A percentile compares a stretch with the other conserved stretches of the same genome.
phyloP scores from a whole-genome alignment of 2,329 filamentous ascomycete genomes.

The Alternaria sp. region DNA sequence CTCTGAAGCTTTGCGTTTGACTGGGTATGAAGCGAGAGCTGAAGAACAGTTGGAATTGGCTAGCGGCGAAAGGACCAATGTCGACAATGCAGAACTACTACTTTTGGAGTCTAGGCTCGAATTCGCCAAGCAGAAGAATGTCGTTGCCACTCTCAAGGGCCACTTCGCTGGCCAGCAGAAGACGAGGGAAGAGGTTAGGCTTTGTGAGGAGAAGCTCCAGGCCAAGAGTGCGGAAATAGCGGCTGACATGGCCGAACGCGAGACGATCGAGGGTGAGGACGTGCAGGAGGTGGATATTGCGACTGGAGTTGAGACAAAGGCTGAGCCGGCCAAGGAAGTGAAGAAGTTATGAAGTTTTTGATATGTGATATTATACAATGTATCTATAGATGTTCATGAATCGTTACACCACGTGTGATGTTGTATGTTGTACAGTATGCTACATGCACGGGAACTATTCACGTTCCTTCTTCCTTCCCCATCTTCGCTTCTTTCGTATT shows the following conservation, averaged over 20 bases:
- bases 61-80: conserved; percentile 23
- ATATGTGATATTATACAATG: conserved; percentile 23
- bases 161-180: conserved; percentile 18
- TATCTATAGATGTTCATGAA: conserved; percentile 24
- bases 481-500: neutral
- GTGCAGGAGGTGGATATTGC: neutral
- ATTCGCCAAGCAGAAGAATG: conserved; percentile 22
- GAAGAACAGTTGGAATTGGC: conserved; percentile 22
- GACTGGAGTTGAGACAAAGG: neutral
- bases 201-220: conserved; percentile 19
- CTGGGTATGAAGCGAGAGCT: conserved; percentile 18
- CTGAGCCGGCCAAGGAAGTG: conserved; percentile 7
- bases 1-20: conserved; percentile 24
- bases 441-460: neutral
- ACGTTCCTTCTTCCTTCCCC: neutral
- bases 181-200: conserved; percentile 17
- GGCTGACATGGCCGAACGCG: conserved; percentile 6
- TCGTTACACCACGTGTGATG: conserved; percentile 15
- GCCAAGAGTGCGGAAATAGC: conserved; percentile 19
- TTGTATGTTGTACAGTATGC: conserved; percentile 10
- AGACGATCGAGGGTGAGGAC: neutral
- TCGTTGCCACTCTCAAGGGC: conserved; percentile 15
- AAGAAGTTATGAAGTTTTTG: conserved; percentile 14
- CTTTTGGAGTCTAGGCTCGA: conserved; percentile 21
- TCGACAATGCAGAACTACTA: conserved; percentile 23